Evolutionary conservation across 208 protist genomes (phyloP).

Genomic region (Acanthamoeba healyi): DNA sequence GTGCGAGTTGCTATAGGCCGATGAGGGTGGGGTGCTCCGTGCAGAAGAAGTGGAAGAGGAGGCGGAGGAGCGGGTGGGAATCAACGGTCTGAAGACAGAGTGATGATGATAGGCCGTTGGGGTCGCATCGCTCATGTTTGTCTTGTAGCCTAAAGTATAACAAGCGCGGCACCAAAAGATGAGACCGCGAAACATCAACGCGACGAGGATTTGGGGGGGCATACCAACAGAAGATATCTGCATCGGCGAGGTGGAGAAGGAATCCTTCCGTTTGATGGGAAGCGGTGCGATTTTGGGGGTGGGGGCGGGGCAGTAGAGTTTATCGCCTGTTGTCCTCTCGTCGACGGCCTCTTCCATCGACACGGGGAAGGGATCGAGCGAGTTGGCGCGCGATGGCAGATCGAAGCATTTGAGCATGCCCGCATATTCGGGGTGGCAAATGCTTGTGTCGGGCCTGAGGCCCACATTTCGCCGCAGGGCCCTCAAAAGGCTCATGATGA

Average conservation of each 20-base stretch:
- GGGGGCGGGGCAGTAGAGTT: neutral
- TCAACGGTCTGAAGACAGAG: neutral
- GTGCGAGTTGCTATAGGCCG: neutral
- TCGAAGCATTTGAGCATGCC: slow-evolving; percentile 70
- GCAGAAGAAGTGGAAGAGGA: slow-evolving; percentile 9
- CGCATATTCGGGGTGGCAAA: slow-evolving; percentile 35
- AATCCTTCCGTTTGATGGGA: neutral
- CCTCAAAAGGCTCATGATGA: slow-evolving; percentile 24
- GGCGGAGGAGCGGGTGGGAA: neutral
- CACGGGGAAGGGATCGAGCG: slow-evolving; percentile 57
- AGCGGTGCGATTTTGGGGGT: neutral
- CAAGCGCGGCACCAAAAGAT: too few species aligned
- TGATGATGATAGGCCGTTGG: neutral
- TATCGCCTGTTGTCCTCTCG: neutral
- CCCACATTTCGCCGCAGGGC: slow-evolving; percentile 32
- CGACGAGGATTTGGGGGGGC: too few species aligned
- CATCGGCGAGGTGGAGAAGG: neutral
- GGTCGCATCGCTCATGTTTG: neutral
- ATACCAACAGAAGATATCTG: neutral
- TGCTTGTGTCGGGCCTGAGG: neutral
- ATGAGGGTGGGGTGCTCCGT: neutral
- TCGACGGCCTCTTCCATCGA: slow-evolving; percentile 49
- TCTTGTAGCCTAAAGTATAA: neutral
- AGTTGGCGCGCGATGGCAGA: slow-evolving; percentile 61
- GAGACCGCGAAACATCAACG: too few species aligned